Evolutionary conservation across 2,329 filamentous ascomycete species (phyloP), one percentile per base, ranked within the genome.

Genomic region (Fusarium nematophilum): DNA sequence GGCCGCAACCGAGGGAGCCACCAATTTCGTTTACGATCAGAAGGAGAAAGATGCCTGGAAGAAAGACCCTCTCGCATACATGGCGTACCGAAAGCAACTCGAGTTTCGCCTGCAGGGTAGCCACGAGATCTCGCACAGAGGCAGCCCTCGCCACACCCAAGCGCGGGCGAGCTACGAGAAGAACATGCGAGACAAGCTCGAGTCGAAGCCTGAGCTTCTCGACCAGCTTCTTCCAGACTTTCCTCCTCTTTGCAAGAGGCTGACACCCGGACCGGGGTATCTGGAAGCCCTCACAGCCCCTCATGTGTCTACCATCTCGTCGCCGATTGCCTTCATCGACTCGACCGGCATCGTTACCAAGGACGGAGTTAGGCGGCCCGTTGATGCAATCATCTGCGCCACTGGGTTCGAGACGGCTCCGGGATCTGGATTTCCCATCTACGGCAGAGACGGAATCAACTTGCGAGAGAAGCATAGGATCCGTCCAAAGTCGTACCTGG

Each of bases 201-300:
- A 6, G 15, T 6, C 34, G 5, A 39, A 36, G 14, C 45, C 52
- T 6, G 33, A 50, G 10, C 21, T 55, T 3, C 7, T 29, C 5
- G 21, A 40, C 2, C 11, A 27, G 3, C 27, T 55, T 2, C 13
- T 45, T 4, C 52, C 52, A 2, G 26, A 33, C 13, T 55, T 50
- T 13, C 40, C 52, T 2, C 45, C 52, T 11, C 21, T 39, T 6
- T 55, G 52, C 34, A 39, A 36, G 9, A 18, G 52, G 9, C 10
- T 50, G n/a, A 50, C 52, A 1, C 52, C 52, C 2, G 52, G 52
- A 3, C 52, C 52, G 13, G 52, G 52, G 11, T 55, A 55, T 15
- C 40, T 55, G 6, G 52, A 55, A 15, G 52, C 52, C 9, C 39
- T 55, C 7, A 39, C 45, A 0, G 33, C 31, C 3, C 18, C 30